These are phyloP conservation scores for Pichia inconspicua DNA, from an alignment of 1,139 yeast genomes.

Conservation along the genomic window DNA sequence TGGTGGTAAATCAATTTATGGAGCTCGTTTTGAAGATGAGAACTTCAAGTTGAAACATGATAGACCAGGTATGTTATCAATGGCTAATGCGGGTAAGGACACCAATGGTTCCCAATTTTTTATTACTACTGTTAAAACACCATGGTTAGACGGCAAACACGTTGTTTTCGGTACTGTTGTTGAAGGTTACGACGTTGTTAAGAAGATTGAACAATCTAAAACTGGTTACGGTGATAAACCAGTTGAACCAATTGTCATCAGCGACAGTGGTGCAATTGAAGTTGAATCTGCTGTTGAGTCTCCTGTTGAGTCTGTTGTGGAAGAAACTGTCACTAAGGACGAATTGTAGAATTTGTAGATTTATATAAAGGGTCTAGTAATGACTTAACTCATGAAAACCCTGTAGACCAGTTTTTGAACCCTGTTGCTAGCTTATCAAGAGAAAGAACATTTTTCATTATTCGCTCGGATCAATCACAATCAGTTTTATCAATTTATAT, in stretches of 20 bases:
- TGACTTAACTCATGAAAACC: not conserved
- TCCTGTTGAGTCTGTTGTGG: conserved; percentile 2
- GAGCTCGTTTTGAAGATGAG: conserved; percentile 50
- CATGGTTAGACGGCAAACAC: conserved; percentile 50
- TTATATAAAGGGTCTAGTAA: not conserved
- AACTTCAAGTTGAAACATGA: conserved; percentile 51
- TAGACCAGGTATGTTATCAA: conserved; percentile 49
- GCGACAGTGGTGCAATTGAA: conserved; percentile 37
- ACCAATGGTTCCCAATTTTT: conserved; percentile 59
- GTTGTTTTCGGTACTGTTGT: conserved; percentile 57
- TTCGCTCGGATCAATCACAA: too few species aligned
- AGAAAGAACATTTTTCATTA: too few species aligned
- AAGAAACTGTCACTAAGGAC: conserved; percentile 17
- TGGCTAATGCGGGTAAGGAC: conserved; percentile 56
- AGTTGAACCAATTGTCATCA: conserved; percentile 38
- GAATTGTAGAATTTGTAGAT: conserved; percentile 17
- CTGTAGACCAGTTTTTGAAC: not conserved
- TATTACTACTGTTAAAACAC: conserved; percentile 49
- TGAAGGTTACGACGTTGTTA: conserved; percentile 49
- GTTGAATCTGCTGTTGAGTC: conserved; percentile 13
- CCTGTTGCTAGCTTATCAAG: too few species aligned
- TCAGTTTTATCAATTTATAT: too few species aligned
- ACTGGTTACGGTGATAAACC: conserved; percentile 48
- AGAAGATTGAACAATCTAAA: conserved; percentile 44
- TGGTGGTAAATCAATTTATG: conserved; percentile 55